phyloP scores from a whole-genome alignment of 208 protist genomes.

The Phytomonas francai region DNA sequence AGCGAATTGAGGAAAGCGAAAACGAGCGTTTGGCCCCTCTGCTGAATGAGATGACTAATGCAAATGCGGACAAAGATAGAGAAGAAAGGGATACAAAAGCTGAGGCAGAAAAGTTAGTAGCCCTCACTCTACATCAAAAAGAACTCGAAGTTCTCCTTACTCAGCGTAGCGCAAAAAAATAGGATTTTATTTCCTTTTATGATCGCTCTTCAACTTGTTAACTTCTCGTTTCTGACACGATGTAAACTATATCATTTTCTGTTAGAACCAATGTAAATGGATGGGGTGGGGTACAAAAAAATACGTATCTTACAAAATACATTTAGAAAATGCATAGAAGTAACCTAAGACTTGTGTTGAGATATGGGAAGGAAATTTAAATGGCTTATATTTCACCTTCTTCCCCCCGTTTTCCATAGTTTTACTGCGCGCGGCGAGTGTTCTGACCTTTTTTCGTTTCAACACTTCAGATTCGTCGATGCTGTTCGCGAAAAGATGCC shows the following conservation, averaged over 20 bases:
- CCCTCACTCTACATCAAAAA: constrained; percentile 48
- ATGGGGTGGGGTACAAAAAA: neutral
- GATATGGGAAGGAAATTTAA: neutral
- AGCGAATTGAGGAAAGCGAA: constrained; percentile 69
- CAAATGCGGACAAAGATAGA: constrained; percentile 41
- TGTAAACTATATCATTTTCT: neutral
- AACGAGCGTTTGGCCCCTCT: constrained; percentile 47
- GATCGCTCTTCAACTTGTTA: neutral
- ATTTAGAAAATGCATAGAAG: neutral
- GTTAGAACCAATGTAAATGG: neutral
- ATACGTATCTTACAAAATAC: neutral
- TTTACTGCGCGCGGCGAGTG: neutral
- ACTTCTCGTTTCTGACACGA: neutral
- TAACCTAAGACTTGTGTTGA: neutral
- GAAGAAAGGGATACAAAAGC: constrained; percentile 71
- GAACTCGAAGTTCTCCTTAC: constrained; percentile 52
- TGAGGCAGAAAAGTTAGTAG: constrained; percentile 63
- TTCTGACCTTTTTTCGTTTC: constrained; percentile 10
- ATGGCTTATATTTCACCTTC: neutral
- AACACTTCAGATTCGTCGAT: neutral
- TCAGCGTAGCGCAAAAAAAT: neutral
- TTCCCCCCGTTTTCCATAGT: neutral
- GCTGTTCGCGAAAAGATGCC: neutral
- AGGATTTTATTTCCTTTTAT: neutral
- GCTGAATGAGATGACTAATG: constrained; percentile 35